phyloP scores from a whole-genome alignment of 2,329 filamentous ascomycete species.

The Calonectria henricotiae region DNA sequence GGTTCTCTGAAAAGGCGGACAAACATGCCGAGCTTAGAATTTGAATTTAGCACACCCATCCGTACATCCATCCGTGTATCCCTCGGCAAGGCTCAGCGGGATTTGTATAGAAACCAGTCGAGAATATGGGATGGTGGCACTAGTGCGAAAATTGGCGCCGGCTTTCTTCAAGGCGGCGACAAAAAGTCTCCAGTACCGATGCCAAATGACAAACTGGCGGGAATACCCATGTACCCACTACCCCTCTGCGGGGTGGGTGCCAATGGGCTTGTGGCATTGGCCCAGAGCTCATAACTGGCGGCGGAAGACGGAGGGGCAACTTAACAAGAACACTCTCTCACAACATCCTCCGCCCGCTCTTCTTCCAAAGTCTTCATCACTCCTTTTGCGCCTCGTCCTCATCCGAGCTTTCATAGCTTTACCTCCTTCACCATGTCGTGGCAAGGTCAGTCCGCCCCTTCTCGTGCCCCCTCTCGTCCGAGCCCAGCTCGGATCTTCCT shows the following conservation, averaged over 20 bases:
- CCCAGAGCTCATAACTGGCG: constrained; percentile 34
- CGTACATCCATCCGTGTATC: not conserved
- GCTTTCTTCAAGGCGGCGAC: not conserved
- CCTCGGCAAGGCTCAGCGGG: not conserved
- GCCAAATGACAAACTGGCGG: constrained; percentile 3
- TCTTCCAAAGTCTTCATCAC: constrained; percentile 21
- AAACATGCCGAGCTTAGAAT: not conserved
- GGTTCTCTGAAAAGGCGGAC: not conserved
- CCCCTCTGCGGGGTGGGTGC: constrained; percentile 29
- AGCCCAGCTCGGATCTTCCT: constrained; percentile 30
- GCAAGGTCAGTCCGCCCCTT: constrained; percentile 73
- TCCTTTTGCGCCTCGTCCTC: constrained; percentile 21
- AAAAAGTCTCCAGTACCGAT: constrained; percentile 31
- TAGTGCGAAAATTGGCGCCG: constrained; percentile 5
- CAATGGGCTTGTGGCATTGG: constrained; percentile 30
- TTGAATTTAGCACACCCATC: not conserved
- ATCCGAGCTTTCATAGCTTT: constrained; percentile 34
- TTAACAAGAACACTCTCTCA: constrained; percentile 42
- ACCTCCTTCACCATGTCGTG: constrained; percentile 75
- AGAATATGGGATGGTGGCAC: not conserved
- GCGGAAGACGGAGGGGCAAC: constrained; percentile 38
- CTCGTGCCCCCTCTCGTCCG: constrained; percentile 18
- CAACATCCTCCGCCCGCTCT: constrained; percentile 38
- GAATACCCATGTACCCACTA: constrained; percentile 32
- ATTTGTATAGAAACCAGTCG: not conserved